These are phyloP conservation scores for Cyamopsis tetragonoloba DNA, from an alignment of 306 rosid species.

Conservation along the genomic window DNA sequence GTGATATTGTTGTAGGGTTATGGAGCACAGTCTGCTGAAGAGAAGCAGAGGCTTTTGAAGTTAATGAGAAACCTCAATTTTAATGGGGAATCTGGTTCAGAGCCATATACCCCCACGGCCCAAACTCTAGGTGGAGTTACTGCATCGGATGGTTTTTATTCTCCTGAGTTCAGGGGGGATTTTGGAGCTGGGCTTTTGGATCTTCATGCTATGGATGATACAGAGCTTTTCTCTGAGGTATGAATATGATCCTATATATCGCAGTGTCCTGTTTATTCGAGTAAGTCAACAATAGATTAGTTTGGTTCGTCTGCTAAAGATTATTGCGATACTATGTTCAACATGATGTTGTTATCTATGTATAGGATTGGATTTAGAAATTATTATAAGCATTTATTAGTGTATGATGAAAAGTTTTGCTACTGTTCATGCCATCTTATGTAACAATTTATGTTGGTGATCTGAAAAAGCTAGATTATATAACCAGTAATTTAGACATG, in stretches of 20 bases:
- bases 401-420: conserved; percentile 1
- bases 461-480: neutral
- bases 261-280: neutral
- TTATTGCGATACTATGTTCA: conserved; percentile 5
- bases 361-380: neutral
- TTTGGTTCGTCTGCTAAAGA: neutral
- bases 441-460: neutral
- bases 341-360: neutral
- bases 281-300: neutral
- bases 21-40: conserved; percentile 98
- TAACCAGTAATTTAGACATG: neutral
- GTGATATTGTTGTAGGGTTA: conserved; percentile 58
- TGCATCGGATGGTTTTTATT: conserved; percentile 66
- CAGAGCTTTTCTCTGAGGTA: conserved; percentile 94
- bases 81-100: conserved; percentile 89
- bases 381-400: neutral
- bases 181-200: conserved; percentile 99
- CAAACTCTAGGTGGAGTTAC: conserved; percentile 62
- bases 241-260: conserved; percentile 34
- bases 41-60: conserved; percentile 90
- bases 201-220: conserved; percentile 99
- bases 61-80: conserved; percentile 93
- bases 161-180: conserved; percentile 91
- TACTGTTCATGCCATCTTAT: conserved; percentile 11
- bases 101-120: conserved; percentile 55